Evolutionary conservation across 2,329 filamentous ascomycete genomes (phyloP), one percentile per base, ranked within the genome.

Genomic region (Didymella segeticola): DNA sequence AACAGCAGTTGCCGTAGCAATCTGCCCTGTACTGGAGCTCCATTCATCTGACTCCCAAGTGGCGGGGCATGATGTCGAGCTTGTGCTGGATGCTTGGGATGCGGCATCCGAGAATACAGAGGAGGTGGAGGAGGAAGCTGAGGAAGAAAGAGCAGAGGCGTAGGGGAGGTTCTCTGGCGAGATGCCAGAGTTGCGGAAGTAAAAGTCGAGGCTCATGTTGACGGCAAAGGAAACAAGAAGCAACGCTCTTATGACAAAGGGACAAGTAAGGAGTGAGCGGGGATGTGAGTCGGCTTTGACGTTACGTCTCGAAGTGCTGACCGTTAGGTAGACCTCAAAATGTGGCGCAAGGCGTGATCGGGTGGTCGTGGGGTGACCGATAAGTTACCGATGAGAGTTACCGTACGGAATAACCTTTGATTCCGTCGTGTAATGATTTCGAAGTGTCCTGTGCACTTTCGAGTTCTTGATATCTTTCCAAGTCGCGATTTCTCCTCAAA

Each of bases 91-190:
- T 47, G 89, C 90, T 76, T 91, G 88, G 50, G 86, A 88, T 43
- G 81, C 70, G 33, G 75, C 74, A 69, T 85, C 83, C 62, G 91
- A 95, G 82, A 91, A 95, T 66, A 91, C 82, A 27, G 90, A 95
- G 50, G 86, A 85, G 53, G 88, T 84, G 17, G 89, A 92, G 50
- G 89, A 89, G 25, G 90, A 91, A 53, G 89, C 86, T 64, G 89
- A 90, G 51, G 88, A 88, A 69, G 87, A 85, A 80, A 91, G 78
- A 34, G 88, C 87, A 55, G 86, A 84, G 72, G 84, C 85, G 76
- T 91, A 93, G 61, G 86, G 83, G 69, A 80, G 77, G 68, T 74
- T 75, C 62, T 65, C 67, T 34, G 71, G 65, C 42, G 69, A 70
- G 60, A 70, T 62, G 64, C 68, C 69, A 69, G 72, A 68, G 57